phyloP scores from a whole-genome alignment of 345 rosid genomes.

The Rhizophora apiculata region DNA sequence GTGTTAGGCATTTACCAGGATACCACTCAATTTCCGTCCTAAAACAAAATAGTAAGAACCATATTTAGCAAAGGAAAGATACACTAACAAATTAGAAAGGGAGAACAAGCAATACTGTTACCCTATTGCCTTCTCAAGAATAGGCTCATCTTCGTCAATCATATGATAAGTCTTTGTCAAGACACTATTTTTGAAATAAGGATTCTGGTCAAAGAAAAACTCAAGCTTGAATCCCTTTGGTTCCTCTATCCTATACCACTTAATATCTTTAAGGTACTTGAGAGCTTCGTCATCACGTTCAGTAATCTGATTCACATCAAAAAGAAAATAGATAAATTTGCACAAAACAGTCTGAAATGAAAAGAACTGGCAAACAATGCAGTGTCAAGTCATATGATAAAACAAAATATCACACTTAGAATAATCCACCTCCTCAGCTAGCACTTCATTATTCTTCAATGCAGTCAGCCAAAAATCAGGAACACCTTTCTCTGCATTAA shows the following conservation, averaged over 20 bases:
- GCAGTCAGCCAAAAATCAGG: conserved; percentile 95
- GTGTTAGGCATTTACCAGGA: conserved; percentile 90
- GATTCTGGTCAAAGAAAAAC: conserved; percentile 80
- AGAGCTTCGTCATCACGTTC: conserved; percentile 97
- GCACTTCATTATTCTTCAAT: conserved; percentile 90
- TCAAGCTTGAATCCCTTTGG: conserved; percentile 98
- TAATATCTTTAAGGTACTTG: conserved; percentile 76
- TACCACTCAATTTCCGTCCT: conserved; percentile 96
- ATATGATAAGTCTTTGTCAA: conserved; percentile 93
- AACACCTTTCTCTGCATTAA: conserved; percentile 77
- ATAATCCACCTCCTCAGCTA: conserved; percentile 68
- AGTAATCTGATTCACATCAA: conserved; percentile 45
- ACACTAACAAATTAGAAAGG: neutral
- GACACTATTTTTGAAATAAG: conserved; percentile 76
- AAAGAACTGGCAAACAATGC: neutral
- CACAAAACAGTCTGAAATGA: neutral
- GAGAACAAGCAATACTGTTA: conserved; percentile 19
- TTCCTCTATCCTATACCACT: conserved; percentile 75
- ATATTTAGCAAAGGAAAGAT: neutral
- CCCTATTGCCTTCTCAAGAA: conserved; percentile 97
- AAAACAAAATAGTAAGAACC: conserved; percentile 15
- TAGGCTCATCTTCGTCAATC: conserved; percentile 97
- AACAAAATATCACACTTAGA: neutral
- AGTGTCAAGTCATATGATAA: neutral
- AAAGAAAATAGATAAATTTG: neutral